Percentiles rank a stretch among this genome's conserved stretches.
phyloP scores from a whole-genome alignment of 768 basidiomycete genomes.

The Hericium alpestre region DNA sequence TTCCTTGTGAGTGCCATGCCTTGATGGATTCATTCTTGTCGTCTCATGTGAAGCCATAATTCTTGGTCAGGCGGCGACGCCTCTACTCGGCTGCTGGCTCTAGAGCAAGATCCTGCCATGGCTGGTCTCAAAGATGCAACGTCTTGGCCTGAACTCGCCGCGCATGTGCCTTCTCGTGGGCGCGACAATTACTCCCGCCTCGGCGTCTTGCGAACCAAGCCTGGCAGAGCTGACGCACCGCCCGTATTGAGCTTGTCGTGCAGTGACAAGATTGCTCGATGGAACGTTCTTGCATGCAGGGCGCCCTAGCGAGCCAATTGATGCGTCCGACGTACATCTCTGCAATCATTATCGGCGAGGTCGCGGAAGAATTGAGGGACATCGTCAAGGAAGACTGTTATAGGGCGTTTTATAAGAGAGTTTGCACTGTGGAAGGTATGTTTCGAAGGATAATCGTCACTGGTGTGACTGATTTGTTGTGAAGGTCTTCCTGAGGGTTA shows the following conservation, averaged over 20 bases:
- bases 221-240: slow-evolving; percentile 83
- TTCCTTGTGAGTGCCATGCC: slow-evolving; percentile 36
- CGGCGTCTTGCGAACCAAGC: slow-evolving; percentile 84
- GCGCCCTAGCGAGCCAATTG: slow-evolving; percentile 54
- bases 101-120: slow-evolving; percentile 62
- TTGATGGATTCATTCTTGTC: neutral
- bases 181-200: slow-evolving; percentile 67
- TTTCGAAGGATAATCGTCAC: neutral
- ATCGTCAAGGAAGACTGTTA: slow-evolving; percentile 51
- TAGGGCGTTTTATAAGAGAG: slow-evolving; percentile 52
- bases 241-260: slow-evolving; percentile 83
- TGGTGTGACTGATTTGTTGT: neutral
- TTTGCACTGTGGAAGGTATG: slow-evolving; percentile 35
- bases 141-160: slow-evolving; percentile 21
- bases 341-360: slow-evolving; percentile 64
- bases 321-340: slow-evolving; percentile 56
- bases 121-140: slow-evolving; percentile 54
- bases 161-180: slow-evolving; percentile 49
- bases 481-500: slow-evolving; percentile 41
- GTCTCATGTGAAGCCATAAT: neutral
- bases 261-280: slow-evolving; percentile 87
- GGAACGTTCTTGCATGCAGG: slow-evolving; percentile 78
- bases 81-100: slow-evolving; percentile 69
- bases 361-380: slow-evolving; percentile 29
- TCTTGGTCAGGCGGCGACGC: slow-evolving; percentile 69